Evolutionary conservation across 495 filamentous ascomycete genomes (phyloP), one percentile per base, ranked within the genome.

Genomic region (Penicillium waksmanii): DNA sequence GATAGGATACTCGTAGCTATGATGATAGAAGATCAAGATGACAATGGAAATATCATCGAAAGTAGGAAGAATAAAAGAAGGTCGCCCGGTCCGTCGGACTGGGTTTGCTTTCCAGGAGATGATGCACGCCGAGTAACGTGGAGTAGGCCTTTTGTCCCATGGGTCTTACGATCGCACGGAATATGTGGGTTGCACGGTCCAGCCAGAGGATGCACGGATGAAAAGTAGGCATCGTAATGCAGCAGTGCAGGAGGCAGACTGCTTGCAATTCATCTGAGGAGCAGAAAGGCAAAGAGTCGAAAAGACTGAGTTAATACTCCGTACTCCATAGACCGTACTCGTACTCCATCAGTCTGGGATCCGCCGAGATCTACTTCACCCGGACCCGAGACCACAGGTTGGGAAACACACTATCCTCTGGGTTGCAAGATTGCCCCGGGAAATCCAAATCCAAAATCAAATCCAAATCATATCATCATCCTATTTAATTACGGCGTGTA

Each of bases 1-100:
- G 7, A 31, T 3, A 23, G 23, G 23, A 23, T 3, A 3, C 23
- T 23, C 23, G 23, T 3, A 23, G 23, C 3, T 2, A 13, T 38
- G 1, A 38, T 1, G 10, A 13, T 23, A 33, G 27, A 19, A 51
- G 27, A 48, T 48, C n/a, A 38, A 38, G 17, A 48, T 48, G 44
- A 21, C 11, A 48, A 38, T 38, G 36, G 15, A 13, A 38, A n/a
- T 5, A 3, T 13, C 8, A 38, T 38, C 12, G 15, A 13, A 38
- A 36, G 34, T 36, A 36, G 42, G 42, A 44, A 44, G n/a, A 18
- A 19, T 12, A 55, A 60, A 57, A 55, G 48, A 66, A 63, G 36
- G 50, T 21, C 34, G 47, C 57, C 65, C 60, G 62, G 55, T 63
- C 67, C 67, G 57, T 49, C 61, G 67, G 67, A 51, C 65, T 66